These are phyloP conservation scores for Fusarium metavorans DNA, from an alignment of 2,329 filamentous ascomycete genomes.

Conservation along the genomic window DNA sequence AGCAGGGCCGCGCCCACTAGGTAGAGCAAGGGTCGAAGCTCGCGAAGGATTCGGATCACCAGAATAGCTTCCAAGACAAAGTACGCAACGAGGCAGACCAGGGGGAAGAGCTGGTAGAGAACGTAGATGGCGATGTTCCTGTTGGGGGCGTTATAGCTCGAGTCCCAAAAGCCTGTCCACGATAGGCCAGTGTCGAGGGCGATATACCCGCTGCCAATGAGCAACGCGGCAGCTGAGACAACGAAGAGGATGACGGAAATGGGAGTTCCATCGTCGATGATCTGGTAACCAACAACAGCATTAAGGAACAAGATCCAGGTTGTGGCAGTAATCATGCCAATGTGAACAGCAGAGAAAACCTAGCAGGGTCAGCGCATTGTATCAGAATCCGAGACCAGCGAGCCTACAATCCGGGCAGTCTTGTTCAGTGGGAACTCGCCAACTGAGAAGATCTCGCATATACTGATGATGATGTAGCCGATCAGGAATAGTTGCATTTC, in stretches of 20 bases:
- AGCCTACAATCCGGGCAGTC: conserved; percentile 77
- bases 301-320: conserved; percentile 94
- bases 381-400: neutral
- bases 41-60: conserved; percentile 87
- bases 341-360: conserved; percentile 90
- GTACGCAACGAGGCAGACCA: conserved; percentile 90
- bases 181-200: conserved; percentile 90
- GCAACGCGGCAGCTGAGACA: conserved; percentile 76
- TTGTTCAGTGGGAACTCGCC: conserved; percentile 84
- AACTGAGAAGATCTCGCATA: conserved; percentile 97
- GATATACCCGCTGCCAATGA: conserved; percentile 95
- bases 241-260: conserved; percentile 83
- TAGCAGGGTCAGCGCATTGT: conserved; percentile 52
- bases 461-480: conserved; percentile 86
- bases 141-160: conserved; percentile 73
- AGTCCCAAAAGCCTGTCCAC: conserved; percentile 84
- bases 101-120: conserved; percentile 88
- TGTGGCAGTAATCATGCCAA: conserved; percentile 89
- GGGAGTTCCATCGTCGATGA: conserved; percentile 92
- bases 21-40: conserved; percentile 93
- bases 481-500: conserved; percentile 97
- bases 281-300: conserved; percentile 90
- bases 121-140: conserved; percentile 91
- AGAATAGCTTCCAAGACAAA: conserved; percentile 86
- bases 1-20: conserved; percentile 79